Base-by-base conservation (phyloP, 116 monocot species). In the Cymodocea nodosa region DNA sequence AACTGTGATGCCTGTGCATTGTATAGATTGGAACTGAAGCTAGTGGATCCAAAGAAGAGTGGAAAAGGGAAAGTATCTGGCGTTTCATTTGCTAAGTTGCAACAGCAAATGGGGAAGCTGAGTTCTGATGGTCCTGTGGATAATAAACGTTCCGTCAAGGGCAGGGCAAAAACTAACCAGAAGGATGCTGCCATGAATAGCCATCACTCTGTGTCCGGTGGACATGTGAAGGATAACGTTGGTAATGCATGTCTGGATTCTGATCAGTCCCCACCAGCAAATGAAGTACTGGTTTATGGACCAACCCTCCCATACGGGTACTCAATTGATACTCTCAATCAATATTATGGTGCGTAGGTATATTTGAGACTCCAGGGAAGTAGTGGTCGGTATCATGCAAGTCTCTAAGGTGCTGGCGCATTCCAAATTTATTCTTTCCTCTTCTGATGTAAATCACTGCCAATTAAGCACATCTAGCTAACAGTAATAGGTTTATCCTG, bases 11-110 rank as follows among this genome's bases (percentile, higher is more conserved):
- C 77, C 3, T 90, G 76, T 63, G 95, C 90, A 9, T 65, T 95
- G 49, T 90, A 90, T 56, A 73, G 95, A 60, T 78, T 95, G 23
- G 95, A 95, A 65, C 78, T 90, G 4, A 95, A 95, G 76, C 79
- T 87, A 23, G 74, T 79, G 8, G 87, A 90, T 65, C 52, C 81
- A 53, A 95, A 90, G 75, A 95, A 90, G 70, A 84, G 61, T 57
- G 61, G 79, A 15, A 95, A 84, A 71, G 79, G 77, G 14, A 89
- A 87, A 74, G 62, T 75, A 54, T 68, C 67, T 6, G 63, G 61
- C 30, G 84, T 82, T 62, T 74, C 82, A 20, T 77, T 89, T 44
- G 49, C 69, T 18, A 85, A 84, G 63, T 71, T 92, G 17, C 92
- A 87, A 50, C 82, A 83, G 60, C 80, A 87, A 64, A 85, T 85